Conservation (phyloP, 1,284 basidiomycete genomes). For the Cutaneotrichosporon curvatum region DNA sequence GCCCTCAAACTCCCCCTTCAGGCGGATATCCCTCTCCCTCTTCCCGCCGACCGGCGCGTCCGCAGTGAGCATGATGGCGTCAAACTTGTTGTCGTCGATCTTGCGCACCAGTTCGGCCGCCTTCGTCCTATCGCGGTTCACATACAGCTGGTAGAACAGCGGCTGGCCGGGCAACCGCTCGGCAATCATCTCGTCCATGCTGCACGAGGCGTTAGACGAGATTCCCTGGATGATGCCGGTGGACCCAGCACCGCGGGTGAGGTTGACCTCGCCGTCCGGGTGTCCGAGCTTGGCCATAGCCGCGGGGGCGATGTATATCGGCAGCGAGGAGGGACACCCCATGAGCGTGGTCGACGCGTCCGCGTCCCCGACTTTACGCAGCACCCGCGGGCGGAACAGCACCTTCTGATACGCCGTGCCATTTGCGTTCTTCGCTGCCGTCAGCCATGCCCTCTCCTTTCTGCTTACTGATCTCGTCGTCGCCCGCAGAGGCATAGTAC, state of each 20-base stretch:
- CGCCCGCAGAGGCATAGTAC: conserved; percentile 74
- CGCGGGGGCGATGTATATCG: conserved; percentile 76
- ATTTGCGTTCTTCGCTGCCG: conserved; percentile 54
- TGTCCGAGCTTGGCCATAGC: conserved; percentile 87
- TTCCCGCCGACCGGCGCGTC: conserved; percentile 82
- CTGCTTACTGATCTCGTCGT: conserved; percentile 67
- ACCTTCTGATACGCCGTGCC: conserved; percentile 66
- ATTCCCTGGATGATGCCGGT: conserved; percentile 73
- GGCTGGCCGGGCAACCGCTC: conserved; percentile 45
- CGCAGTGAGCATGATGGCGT: conserved; percentile 81
- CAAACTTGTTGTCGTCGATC: conserved; percentile 57
- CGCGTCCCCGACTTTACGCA: conserved; percentile 61
- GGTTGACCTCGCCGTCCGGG: conserved; percentile 80
- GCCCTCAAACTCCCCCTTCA: conserved; percentile 43
- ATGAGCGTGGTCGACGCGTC: conserved; percentile 71
- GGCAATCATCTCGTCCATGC: conserved; percentile 51
- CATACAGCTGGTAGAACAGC: conserved; percentile 50
- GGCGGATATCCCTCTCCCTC: conserved; percentile 64
- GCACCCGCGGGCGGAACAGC: conserved; percentile 73
- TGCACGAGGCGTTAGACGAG: conserved; percentile 46
- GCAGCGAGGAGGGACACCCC: conserved; percentile 64
- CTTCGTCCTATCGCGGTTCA: conserved; percentile 51
- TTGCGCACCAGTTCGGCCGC: conserved; percentile 56
- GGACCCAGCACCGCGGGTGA: conserved; percentile 65
- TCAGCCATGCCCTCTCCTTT: neutral